Evolutionary conservation across 768 basidiomycete genomes (phyloP).

Genomic region (Kockovaella imperatae): DNA sequence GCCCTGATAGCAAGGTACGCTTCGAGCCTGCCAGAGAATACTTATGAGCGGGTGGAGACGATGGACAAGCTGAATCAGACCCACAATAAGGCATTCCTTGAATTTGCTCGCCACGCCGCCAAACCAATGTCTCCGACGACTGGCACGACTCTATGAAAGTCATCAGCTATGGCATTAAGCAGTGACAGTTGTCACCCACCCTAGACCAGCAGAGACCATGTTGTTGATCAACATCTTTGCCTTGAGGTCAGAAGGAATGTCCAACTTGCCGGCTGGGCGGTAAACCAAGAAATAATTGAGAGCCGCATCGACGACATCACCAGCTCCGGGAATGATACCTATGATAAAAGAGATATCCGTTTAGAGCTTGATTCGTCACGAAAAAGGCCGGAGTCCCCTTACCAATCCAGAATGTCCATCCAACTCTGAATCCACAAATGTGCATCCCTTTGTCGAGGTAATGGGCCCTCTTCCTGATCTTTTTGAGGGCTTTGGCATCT

Average conservation of each 20-base stretch:
- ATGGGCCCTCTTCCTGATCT: conserved; percentile 67
- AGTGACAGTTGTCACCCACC: conserved; percentile 37
- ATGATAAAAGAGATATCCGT: background rate
- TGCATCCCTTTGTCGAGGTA: conserved; percentile 80
- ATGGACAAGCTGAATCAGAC: conserved; percentile 4
- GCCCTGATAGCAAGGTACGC: conserved; percentile 74
- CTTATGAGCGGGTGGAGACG: too few relatives aligned
- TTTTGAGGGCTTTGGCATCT: conserved; percentile 65
- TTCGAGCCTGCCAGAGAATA: conserved; percentile 60
- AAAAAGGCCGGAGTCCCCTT: conserved; percentile 10
- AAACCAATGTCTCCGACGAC: conserved; percentile 66
- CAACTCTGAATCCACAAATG: conserved; percentile 72
- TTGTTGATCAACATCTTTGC: conserved; percentile 68
- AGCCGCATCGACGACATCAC: conserved; percentile 38
- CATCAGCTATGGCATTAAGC: background rate
- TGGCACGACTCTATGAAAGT: conserved; percentile 51
- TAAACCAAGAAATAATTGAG: conserved; percentile 66
- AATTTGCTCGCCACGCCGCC: conserved; percentile 78
- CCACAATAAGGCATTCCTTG: conserved; percentile 67
- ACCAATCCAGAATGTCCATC: conserved; percentile 74
- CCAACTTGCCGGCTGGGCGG: conserved; percentile 64
- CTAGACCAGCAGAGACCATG: conserved; percentile 58
- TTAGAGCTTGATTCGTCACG: background rate
- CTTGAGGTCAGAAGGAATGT: conserved; percentile 61
- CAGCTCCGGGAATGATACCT: conserved; percentile 38